Base-by-base conservation (phyloP, 169 alveolate genomes). In the Cyclospora cayetanensis region DNA sequence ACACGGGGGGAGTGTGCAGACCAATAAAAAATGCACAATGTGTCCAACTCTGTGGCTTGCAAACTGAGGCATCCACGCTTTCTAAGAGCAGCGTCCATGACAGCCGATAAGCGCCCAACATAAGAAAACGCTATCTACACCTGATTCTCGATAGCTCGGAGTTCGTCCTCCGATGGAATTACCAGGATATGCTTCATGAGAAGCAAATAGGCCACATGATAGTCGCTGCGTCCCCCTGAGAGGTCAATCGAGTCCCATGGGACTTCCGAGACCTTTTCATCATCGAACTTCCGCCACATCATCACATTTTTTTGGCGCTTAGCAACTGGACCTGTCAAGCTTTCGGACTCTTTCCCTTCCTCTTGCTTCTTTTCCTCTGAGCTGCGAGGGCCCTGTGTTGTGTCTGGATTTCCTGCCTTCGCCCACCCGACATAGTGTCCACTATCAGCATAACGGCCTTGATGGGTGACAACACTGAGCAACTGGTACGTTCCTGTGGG, bases 381-480 rank as follows among this genome's bases (percentile, higher is more conserved):
- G 34, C 1, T 43, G 3, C 68, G 29, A 18, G 86, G 68, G 34
- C 37, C 50, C 86, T 76, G 86, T 1, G 41, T 18, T 9, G 68
- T 27, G 46, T 25, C 46, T 18, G 46, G 68, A 7, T 20, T 34
- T 27, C 86, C 86, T 76, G 86, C 86, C 41, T 83, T 95, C 77
- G 96, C 88, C 99, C 99, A 98, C 35, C 99, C 99, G 60, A 98
- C 98, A 93, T 98, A 98, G 93, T 98, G 99, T 1, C 99, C 99
- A 53, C 99, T 97, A 87, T 98, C 99, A 65, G 99, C 99, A 42
- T 99, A 96, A 93, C 99, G 96, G 22, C 99, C 99, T 95, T 98
- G 99, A 92, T 98, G 99, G 42, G 99, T 98, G 27, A 98, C 97
- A 25, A 98, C 97, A 20, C 99, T 97, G 52, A 97, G 96, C 83